Percentiles rank a stretch among this genome's conserved stretches.
These are phyloP conservation scores for Botrytis squamosa DNA, from an alignment of 2,329 filamentous ascomycete species.

Conservation along the genomic window DNA sequence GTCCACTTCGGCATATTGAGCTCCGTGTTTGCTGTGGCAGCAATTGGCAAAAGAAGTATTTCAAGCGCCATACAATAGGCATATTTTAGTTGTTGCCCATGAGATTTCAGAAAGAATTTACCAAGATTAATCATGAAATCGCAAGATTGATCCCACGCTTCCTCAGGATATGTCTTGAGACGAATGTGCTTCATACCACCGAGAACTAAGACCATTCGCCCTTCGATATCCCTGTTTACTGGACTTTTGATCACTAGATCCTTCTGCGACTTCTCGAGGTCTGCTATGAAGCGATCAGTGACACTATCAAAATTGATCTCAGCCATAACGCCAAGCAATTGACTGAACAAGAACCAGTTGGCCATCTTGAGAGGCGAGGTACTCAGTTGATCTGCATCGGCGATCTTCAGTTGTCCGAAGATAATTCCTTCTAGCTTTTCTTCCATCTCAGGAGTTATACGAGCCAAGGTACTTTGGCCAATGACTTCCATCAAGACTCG, in stretches of 20 bases:
- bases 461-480: slow-evolving; percentile 77
- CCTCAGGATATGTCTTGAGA: slow-evolving; percentile 69
- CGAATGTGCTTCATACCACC: slow-evolving; percentile 88
- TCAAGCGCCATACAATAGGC: slow-evolving; percentile 93
- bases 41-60: slow-evolving; percentile 80
- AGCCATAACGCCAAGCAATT: slow-evolving; percentile 94
- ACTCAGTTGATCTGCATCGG: slow-evolving; percentile 77
- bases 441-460: slow-evolving; percentile 87
- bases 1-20: slow-evolving; percentile 82
- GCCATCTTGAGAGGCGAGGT: slow-evolving; percentile 81
- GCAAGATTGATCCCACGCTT: slow-evolving; percentile 81
- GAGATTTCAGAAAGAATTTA: slow-evolving; percentile 77
- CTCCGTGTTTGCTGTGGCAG: slow-evolving; percentile 74
- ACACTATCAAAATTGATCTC: slow-evolving; percentile 86
- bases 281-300: slow-evolving; percentile 74
- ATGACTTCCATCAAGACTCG: slow-evolving; percentile 93
- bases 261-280: slow-evolving; percentile 75
- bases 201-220: slow-evolving; percentile 81
- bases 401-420: slow-evolving; percentile 88
- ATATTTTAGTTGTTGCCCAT: slow-evolving; percentile 87
- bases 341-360: slow-evolving; percentile 93
- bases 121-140: slow-evolving; percentile 83
- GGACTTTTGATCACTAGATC: slow-evolving; percentile 72
- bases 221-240: slow-evolving; percentile 67
- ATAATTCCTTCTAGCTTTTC: slow-evolving; percentile 94